Conservation (phyloP, 1,139 yeast genomes). For the Hansenula lynferdii region DNA sequence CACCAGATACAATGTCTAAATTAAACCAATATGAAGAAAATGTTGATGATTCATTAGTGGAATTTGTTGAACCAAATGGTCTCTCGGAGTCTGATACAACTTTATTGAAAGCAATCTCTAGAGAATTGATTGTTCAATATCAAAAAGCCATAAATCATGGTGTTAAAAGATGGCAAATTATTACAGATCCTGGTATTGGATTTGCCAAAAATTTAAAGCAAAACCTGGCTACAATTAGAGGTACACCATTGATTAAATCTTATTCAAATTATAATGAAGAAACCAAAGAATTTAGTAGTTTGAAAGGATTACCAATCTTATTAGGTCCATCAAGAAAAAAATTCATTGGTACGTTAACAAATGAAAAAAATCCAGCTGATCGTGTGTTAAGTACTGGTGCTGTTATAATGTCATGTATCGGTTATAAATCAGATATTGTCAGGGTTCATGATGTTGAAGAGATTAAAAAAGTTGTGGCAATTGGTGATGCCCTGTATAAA, state of each 20-base stretch:
- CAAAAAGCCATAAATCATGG: constrained; percentile 56
- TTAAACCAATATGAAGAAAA: constrained; percentile 51
- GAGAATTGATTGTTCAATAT: constrained; percentile 60
- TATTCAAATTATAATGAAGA: constrained; percentile 34
- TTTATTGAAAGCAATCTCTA: constrained; percentile 41
- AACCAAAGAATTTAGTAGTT: constrained; percentile 23
- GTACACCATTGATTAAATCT: constrained; percentile 50
- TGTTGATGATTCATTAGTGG: constrained; percentile 36
- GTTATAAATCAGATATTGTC: constrained; percentile 73
- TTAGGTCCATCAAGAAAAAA: constrained; percentile 87
- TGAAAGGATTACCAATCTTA: constrained; percentile 53
- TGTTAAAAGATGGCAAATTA: constrained; percentile 82
- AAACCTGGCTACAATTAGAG: constrained; percentile 60
- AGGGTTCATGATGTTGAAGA: constrained; percentile 84
- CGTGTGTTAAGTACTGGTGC: constrained; percentile 79
- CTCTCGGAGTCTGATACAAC: constrained; percentile 31
- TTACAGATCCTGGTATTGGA: constrained; percentile 93
- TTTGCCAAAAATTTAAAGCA: constrained; percentile 77
- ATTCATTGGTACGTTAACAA: constrained; percentile 72
- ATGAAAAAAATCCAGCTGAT: constrained; percentile 41
- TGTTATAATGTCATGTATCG: constrained; percentile 67
- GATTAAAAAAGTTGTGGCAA: constrained; percentile 54
- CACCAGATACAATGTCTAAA: constrained; percentile 65
- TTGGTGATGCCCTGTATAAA: constrained; percentile 78
- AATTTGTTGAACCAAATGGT: constrained; percentile 25